Base-by-base conservation (phyloP, 2,329 filamentous ascomycete species). In the Chrysoporthe puriensis region DNA sequence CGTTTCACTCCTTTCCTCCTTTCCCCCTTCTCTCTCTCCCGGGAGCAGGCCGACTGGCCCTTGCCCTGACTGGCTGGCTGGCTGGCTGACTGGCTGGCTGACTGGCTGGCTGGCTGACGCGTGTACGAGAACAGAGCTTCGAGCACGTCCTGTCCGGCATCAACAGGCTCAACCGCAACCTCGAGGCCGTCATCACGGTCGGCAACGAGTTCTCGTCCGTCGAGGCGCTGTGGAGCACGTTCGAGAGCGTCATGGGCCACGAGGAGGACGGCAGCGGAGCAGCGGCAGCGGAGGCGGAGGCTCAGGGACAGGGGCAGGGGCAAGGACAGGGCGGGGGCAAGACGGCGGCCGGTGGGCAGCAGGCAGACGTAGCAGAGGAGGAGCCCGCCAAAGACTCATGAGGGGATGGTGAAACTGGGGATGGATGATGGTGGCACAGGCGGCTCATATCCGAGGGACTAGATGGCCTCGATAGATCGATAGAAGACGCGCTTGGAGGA, bases 151-250 rank as follows among this genome's bases (percentile, higher is more conserved):
- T 99, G 11, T 92, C 94, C 74, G 97, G 97, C 75, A 93, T 98
- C 79, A 99, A 98, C 81, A 94, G 94, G 74, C 82, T 99, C 68
- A 99, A 98, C 78, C 90, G 95, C 44, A 95, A 91, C 50, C 83
- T 99, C 21, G 95, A 99, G 79, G 92, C 94, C 66, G 91, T 98
- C 26, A 94, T 96, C 69, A 90, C 93, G 59, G 95, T 99, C 63
- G 96, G 96, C 48, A 97, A 97, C 79, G 96, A 99, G 76, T 97
- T 99, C 80, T 90, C 92, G n/a, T 94, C 93, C 4, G 96, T 99
- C 56, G 96, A 99, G 79, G 94, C 93, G 42, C 85, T 99, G 18
- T 99, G 96, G 96, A 96, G 92, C 50, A 93, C 97, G 75, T 98
- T 99, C 76, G 96, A 99, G 81, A 92, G 90, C 72, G 94, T 98